Percentiles rank a stretch among this genome's conserved stretches.
These are phyloP conservation scores for Stenogyne calaminthoides DNA, from an alignment of 305 asterid genomes.

Conservation along the genomic window DNA sequence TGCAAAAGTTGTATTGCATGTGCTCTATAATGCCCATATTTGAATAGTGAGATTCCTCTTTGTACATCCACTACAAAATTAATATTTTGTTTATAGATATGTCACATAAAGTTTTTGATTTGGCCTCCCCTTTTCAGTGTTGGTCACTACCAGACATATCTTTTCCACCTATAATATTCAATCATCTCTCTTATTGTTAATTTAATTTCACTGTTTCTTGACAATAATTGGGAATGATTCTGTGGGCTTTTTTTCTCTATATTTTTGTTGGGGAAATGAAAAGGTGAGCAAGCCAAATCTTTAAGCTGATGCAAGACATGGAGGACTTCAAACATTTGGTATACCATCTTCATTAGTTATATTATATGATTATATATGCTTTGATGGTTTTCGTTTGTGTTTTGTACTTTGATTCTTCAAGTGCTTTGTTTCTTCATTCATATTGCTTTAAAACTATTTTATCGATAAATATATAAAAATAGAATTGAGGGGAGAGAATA, in stretches of 20 bases:
- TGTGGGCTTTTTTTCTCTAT: constrained; percentile 18
- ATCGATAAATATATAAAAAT: too few species aligned
- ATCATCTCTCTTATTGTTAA: constrained; percentile 3
- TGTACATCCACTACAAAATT: constrained; percentile 28
- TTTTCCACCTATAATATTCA: constrained; percentile 30
- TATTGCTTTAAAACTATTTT: too few species aligned
- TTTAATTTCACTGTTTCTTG: constrained; percentile 9
- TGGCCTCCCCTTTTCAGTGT: constrained; percentile 12
- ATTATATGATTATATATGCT: constrained; percentile 23
- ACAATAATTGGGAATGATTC: constrained; percentile 29
- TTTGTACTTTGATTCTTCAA: constrained; percentile 1
- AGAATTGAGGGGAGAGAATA: too few species aligned
- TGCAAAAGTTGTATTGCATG: constrained; percentile 48
- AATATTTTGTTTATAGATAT: neutral
- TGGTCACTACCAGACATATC: constrained; percentile 31
- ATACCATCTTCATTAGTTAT: constrained; percentile 21
- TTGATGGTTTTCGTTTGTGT: neutral
- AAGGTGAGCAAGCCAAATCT: neutral
- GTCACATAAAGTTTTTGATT: constrained; percentile 23
- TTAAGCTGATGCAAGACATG: neutral
- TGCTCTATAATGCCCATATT: constrained; percentile 38
- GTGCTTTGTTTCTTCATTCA: neutral
- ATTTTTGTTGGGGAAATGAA: neutral
- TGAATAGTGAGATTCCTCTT: constrained; percentile 45
- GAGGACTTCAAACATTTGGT: neutral